Base-by-base conservation (phyloP, 768 basidiomycete genomes). In the Leccinum incarnatum region DNA sequence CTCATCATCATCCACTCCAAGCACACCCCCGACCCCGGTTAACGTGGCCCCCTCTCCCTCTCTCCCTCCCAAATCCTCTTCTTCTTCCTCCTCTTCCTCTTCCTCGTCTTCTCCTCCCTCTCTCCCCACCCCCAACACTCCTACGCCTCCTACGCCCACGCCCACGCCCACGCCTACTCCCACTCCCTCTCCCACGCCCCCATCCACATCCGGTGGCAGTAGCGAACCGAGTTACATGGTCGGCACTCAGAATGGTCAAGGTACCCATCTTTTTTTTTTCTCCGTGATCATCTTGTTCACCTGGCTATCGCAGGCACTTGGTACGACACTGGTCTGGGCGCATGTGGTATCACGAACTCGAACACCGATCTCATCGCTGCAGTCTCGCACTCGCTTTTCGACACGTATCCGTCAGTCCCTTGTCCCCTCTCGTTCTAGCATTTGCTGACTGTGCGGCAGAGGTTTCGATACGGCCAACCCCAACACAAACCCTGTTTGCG, bases 401-500 rank as follows among this genome's bases (percentile, higher is more conserved):
- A 79, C 50, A 0, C 1, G 1, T 77, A 53, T 63, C 74, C 75
- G 76, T 77, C 42, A 54, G 77, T 65, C 14, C 12, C 29, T 19
- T 25, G 25, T 53, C 10, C 46, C 14, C 2, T 17, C 7, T 17
- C 0, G 1, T 1, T 3, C n/a, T 11, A 17, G 29, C 32, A 17
- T 25, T 37, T 25, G 15, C 62, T 63, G 53, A 57, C 23, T 46
- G 42, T 55, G 14, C 36, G 17, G 7, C 48, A 90, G 88, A 48
- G 81, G 78, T 10, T 87, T 84, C 68, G 53, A 72, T 17, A 79
- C 81, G 25, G 76, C 52, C 6, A 83, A 93, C 77, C 87, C 91
- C 27, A 93, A 93, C 72, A 66, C 62, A 56, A 92, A 94, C 76
- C 89, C 91, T 34, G 70, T 93, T 55, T 93, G 92, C 69, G 74